phyloP scores from a whole-genome alignment of 2,329 filamentous ascomycete genomes.

The Nemania abortiva region DNA sequence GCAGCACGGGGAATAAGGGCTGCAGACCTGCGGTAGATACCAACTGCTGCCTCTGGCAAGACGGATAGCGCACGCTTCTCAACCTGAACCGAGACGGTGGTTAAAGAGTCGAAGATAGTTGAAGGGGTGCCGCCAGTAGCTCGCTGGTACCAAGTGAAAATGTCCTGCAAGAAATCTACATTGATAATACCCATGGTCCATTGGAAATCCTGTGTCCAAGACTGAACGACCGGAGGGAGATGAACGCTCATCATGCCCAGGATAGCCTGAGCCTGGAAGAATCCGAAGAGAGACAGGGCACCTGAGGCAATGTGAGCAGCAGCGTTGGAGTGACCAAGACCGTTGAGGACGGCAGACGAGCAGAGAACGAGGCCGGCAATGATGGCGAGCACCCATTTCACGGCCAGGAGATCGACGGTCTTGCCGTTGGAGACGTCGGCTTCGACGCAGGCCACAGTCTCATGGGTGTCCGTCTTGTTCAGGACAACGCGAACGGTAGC shows the following conservation, averaged over 20 bases:
- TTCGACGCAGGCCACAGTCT: slow-evolving; percentile 81
- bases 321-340: slow-evolving; percentile 86
- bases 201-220: slow-evolving; percentile 92
- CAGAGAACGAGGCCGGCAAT: slow-evolving; percentile 81
- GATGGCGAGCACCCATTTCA: slow-evolving; percentile 83
- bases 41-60: slow-evolving; percentile 50
- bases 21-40: slow-evolving; percentile 49
- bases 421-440: slow-evolving; percentile 85
- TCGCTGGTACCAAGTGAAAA: slow-evolving; percentile 90
- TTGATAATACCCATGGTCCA: slow-evolving; percentile 93
- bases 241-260: slow-evolving; percentile 80
- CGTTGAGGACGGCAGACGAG: slow-evolving; percentile 83
- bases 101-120: slow-evolving; percentile 76
- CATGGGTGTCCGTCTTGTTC: slow-evolving; percentile 69
- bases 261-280: slow-evolving; percentile 89
- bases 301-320: slow-evolving; percentile 89
- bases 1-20: slow-evolving; percentile 48
- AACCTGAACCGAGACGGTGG: slow-evolving; percentile 78
- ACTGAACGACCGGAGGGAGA: slow-evolving; percentile 82
- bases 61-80: slow-evolving; percentile 63
- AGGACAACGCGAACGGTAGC: slow-evolving; percentile 81
- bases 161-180: slow-evolving; percentile 79
- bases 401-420: slow-evolving; percentile 82
- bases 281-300: slow-evolving; percentile 84
- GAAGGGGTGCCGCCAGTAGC: slow-evolving; percentile 84